phyloP scores from a whole-genome alignment of 345 rosid species.

The Lumnitzera littorea region DNA sequence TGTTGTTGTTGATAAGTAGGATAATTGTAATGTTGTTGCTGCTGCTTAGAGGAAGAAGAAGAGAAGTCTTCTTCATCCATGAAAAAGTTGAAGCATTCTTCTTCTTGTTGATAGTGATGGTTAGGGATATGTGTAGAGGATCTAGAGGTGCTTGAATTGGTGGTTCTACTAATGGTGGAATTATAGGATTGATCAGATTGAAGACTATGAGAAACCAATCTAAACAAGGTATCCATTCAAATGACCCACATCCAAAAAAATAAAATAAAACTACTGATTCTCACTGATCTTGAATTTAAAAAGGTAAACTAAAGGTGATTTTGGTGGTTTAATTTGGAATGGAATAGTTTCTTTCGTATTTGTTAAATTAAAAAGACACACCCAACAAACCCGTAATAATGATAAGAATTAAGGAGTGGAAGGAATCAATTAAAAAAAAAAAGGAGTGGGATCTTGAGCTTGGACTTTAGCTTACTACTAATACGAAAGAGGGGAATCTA shows the following conservation, averaged over 20 bases:
- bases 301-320: not conserved
- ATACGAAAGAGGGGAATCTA: not conserved
- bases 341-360: not conserved
- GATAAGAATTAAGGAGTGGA: constrained; percentile 21
- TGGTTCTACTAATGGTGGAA: constrained; percentile 76
- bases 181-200: constrained; percentile 74
- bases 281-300: not conserved
- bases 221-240: constrained; percentile 90
- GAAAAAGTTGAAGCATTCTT: constrained; percentile 98
- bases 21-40: constrained; percentile 13
- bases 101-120: constrained; percentile 47
- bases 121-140: constrained; percentile 45
- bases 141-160: constrained; percentile 59
- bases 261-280: not conserved
- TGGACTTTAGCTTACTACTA: constrained; percentile 20
- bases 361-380: not conserved
- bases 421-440: constrained; percentile 5
- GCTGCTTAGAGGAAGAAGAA: constrained; percentile 77
- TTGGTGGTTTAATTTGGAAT: not conserved
- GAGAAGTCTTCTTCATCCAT: constrained; percentile 99
- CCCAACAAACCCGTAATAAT: constrained; percentile 11
- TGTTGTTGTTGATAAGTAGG: constrained; percentile 29
- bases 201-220: constrained; percentile 60
- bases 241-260: constrained; percentile 48
- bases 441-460: constrained; percentile 27